phyloP scores from a whole-genome alignment of 1,139 yeast species.

The Hansenula sp. region DNA sequence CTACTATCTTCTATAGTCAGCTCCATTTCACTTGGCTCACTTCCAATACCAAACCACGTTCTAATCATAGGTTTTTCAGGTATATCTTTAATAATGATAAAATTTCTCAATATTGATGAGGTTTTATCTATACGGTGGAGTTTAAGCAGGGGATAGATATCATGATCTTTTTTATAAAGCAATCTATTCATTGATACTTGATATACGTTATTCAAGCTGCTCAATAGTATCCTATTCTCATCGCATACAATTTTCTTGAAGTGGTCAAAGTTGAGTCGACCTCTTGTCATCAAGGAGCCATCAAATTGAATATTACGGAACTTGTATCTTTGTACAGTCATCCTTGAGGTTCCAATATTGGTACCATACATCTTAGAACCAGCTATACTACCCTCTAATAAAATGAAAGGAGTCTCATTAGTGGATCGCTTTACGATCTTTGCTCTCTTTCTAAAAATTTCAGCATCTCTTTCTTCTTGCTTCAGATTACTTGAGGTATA shows the following conservation, averaged over 20 bases:
- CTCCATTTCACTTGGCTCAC: slow-evolving; percentile 1
- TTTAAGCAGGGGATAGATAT: neutral
- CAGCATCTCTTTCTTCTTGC: slow-evolving; percentile 8
- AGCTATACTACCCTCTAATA: no score
- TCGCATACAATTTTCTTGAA: neutral
- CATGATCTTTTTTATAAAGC: neutral
- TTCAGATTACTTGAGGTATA: slow-evolving; percentile 10
- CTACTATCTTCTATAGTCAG: neutral
- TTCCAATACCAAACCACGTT: neutral
- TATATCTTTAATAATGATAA: neutral
- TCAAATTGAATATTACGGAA: neutral
- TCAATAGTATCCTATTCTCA: neutral
- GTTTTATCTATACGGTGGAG: neutral
- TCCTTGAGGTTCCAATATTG: neutral
- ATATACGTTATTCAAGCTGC: neutral
- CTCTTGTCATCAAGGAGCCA: neutral
- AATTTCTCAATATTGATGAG: neutral
- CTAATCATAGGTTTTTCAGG: neutral
- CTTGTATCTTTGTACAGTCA: neutral
- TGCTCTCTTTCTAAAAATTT: no score
- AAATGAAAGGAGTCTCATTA: no score
- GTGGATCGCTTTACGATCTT: no score
- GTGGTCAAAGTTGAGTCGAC: neutral
- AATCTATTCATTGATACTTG: neutral
- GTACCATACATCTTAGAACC: no score